A percentile compares a stretch with the other conserved stretches of the same genome.
Evolutionary conservation across 139 green algal genomes (phyloP).

Genomic region (Nannochloris sp.): DNA sequence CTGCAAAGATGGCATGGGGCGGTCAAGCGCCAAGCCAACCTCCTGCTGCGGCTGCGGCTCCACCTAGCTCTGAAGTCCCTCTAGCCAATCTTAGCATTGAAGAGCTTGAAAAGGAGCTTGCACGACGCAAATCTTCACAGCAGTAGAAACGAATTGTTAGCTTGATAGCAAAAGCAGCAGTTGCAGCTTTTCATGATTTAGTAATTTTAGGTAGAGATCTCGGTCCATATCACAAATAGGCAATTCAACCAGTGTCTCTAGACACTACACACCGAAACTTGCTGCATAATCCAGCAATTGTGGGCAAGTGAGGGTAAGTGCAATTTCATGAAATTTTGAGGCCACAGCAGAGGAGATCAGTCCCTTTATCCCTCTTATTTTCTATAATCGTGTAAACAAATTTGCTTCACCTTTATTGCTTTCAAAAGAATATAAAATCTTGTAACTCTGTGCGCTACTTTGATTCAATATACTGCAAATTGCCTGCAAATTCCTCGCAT

Average conservation of each 20-base stretch:
- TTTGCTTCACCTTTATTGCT: too few species aligned
- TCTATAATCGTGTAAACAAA: too few species aligned
- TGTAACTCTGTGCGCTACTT: too few species aligned
- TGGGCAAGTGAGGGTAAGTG: background rate
- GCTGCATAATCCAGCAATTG: background rate
- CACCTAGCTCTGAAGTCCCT: background rate
- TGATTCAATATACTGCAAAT: too few species aligned
- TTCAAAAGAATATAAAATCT: too few species aligned
- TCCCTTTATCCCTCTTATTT: too few species aligned
- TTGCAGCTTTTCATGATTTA: background rate
- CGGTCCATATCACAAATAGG: background rate
- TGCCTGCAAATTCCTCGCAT: too few species aligned
- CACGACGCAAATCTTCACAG: conserved; percentile 6
- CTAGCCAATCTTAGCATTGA: background rate
- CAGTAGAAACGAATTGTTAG: too few species aligned
- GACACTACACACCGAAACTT: background rate
- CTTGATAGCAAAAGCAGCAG: background rate
- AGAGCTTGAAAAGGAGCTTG: conserved; percentile 7
- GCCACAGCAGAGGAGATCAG: too few species aligned
- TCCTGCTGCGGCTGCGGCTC: background rate
- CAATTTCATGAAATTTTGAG: background rate
- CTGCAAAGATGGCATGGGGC: conserved; percentile 71
- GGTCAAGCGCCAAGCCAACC: background rate
- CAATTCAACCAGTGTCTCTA: background rate
- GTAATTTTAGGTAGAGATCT: background rate